phyloP scores from a whole-genome alignment of 2,329 filamentous ascomycete species.

The Aureobasidium namibiae region DNA sequence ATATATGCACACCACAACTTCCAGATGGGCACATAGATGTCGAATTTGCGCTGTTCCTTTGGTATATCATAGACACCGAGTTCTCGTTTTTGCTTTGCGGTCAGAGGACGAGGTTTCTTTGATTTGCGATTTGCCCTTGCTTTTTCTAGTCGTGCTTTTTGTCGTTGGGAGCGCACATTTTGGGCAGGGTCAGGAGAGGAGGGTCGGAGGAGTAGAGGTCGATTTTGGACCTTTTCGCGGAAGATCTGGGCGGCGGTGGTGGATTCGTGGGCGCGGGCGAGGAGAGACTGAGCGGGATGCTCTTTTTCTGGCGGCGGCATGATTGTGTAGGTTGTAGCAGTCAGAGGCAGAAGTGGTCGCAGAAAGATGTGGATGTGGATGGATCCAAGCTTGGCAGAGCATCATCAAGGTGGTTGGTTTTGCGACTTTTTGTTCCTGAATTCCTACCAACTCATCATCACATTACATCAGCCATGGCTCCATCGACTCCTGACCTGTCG shows the following conservation, averaged over 20 bases:
- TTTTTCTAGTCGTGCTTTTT: slow-evolving; percentile 29
- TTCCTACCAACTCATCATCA: neutral
- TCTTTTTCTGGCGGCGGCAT: slow-evolving; percentile 13
- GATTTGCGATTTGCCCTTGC: slow-evolving; percentile 23
- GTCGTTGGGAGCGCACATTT: slow-evolving; percentile 45
- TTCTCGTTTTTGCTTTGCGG: slow-evolving; percentile 66
- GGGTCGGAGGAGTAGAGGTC: slow-evolving; percentile 69
- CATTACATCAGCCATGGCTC: neutral
- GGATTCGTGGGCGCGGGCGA: slow-evolving; percentile 71
- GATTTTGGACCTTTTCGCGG: slow-evolving; percentile 73
- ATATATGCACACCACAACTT: slow-evolving; percentile 78
- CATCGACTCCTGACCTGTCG: slow-evolving; percentile 9
- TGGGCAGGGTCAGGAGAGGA: slow-evolving; percentile 54
- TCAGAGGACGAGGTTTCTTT: slow-evolving; percentile 60
- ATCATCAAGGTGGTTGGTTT: slow-evolving; percentile 6
- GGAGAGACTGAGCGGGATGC: slow-evolving; percentile 47
- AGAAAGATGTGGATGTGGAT: neutral
- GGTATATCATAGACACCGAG: slow-evolving; percentile 69
- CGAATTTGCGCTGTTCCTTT: slow-evolving; percentile 59
- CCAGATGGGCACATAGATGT: slow-evolving; percentile 69
- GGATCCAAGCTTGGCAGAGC: neutral
- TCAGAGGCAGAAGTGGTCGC: neutral
- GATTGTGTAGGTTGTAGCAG: neutral
- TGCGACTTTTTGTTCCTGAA: neutral
- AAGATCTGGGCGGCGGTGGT: slow-evolving; percentile 64